Base-by-base conservation (phyloP, 2,329 filamentous ascomycete species). In the Paecilomyces variotii region DNA sequence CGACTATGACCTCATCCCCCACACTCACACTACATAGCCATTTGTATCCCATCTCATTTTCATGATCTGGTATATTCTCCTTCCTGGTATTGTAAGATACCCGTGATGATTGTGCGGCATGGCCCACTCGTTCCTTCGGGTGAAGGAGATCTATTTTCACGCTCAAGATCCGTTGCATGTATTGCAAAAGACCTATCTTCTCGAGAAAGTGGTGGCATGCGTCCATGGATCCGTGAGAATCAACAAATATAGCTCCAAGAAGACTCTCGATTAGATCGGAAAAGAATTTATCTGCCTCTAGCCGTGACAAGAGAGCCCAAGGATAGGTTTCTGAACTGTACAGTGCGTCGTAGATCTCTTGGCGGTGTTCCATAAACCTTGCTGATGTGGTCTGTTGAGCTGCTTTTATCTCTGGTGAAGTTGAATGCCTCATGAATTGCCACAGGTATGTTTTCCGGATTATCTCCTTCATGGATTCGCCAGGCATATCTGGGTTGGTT, bases 181-280 rank as follows among this genome's bases (percentile, higher is more conserved):
- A 84, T 0, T 74, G 69, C 45, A 91, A 63, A 3, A 97, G 78
- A 0, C 90, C 90, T 2, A 91, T 75, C 0, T 77, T 75, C 52
- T 83, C 79, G 0, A 90, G 70, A 39, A 97, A 79, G 0, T 56
- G 67, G 55, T 81, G 77, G 65, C 90, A 95, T 0, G 70, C 71
- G 0, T 76, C 76, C 12, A 90, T 68, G 0, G 82, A 80, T 0
- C 88, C 88, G 0, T 80, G 64, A 0, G 81, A 89, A 70, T 97
- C 94, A 24, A 96, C 78, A 79, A 89, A 97, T 0, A 97, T 80
- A 0, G 91, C 92, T 0, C 90, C 93, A 0, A 97, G 73, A 0
- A 95, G 70, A 32, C 84, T 84, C 75, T 97, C 93, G 9, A 97
- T 79, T 6, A 97, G 75, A 70, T 97, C 92, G 0, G 88, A 93